phyloP scores from a whole-genome alignment of 192 early-diverging fungal species.

The Cetraspora pellucida region DNA sequence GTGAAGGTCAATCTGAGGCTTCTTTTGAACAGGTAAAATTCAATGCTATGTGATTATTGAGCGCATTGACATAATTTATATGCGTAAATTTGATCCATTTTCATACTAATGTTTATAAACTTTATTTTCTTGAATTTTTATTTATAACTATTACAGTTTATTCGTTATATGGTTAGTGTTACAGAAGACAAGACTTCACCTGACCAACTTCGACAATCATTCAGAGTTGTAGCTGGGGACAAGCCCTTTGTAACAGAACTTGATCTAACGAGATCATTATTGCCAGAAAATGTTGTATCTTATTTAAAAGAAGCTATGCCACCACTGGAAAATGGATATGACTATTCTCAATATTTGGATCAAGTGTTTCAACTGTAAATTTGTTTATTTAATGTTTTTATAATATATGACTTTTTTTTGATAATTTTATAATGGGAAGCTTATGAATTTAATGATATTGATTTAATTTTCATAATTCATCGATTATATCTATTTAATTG shows the following conservation, averaged over 20 bases:
- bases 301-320: slow-evolving; percentile 80
- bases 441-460: too few relatives aligned
- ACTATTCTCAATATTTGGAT: slow-evolving; percentile 75
- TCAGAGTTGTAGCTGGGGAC: slow-evolving; percentile 82
- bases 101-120: neutral
- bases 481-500: too few relatives aligned
- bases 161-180: slow-evolving; percentile 79
- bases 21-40: slow-evolving; percentile 76
- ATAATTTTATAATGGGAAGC: too few relatives aligned
- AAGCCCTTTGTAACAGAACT: slow-evolving; percentile 85
- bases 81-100: too few relatives aligned
- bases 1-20: slow-evolving; percentile 64
- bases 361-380: slow-evolving; percentile 53
- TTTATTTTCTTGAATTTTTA: neutral
- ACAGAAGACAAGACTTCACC: slow-evolving; percentile 90
- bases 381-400: too few relatives aligned
- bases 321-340: slow-evolving; percentile 65
- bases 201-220: slow-evolving; percentile 84
- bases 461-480: too few relatives aligned
- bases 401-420: too few relatives aligned
- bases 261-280: slow-evolving; percentile 78
- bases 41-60: too few relatives aligned
- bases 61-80: too few relatives aligned
- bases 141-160: slow-evolving; percentile 56
- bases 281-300: slow-evolving; percentile 73